A percentile compares a stretch with the other conserved stretches of the same genome.
Conservation (phyloP, 192 early-diverging fungal genomes). For the Coemansia nantahalensis region DNA sequence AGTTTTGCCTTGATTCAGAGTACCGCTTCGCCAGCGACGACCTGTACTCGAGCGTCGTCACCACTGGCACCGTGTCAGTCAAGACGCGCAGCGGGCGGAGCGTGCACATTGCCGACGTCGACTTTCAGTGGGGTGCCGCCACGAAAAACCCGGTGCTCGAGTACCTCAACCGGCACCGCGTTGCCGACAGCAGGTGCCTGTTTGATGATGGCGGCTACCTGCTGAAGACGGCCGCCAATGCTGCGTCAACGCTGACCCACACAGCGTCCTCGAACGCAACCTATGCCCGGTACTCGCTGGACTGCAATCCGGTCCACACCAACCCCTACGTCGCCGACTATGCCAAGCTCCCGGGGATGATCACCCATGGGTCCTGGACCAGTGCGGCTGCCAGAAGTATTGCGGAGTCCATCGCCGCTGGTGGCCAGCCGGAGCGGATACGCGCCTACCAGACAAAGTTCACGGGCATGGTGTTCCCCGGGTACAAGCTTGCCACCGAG, state of each 20-base stretch:
- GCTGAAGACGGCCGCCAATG: background rate
- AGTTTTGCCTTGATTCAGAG: conserved; percentile 78
- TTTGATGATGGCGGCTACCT: conserved; percentile 71
- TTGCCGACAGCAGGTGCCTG: conserved; percentile 64
- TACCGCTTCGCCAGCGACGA: conserved; percentile 57
- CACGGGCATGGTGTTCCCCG: conserved; percentile 85
- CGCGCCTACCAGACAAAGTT: conserved; percentile 77
- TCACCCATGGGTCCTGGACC: conserved; percentile 97
- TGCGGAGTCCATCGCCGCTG: conserved; percentile 84
- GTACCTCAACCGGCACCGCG: conserved; percentile 72
- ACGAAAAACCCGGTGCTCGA: conserved; percentile 71
- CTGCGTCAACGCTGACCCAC: background rate
- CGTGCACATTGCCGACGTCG: conserved; percentile 75
- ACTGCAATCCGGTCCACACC: conserved; percentile 90
- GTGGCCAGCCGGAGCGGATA: conserved; percentile 82
- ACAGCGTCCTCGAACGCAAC: conserved; percentile 73
- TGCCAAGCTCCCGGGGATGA: conserved; percentile 81
- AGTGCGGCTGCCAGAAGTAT: conserved; percentile 83
- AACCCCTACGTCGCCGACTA: conserved; percentile 89
- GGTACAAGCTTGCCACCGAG: conserved; percentile 79
- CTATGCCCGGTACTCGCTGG: conserved; percentile 77
- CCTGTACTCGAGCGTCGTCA: conserved; percentile 66
- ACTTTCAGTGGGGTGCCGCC: conserved; percentile 69
- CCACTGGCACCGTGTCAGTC: conserved; percentile 61
- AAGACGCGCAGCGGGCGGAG: conserved; percentile 54